Conservation (phyloP, 345 rosid genomes). For the Stellera chamaejasme region DNA sequence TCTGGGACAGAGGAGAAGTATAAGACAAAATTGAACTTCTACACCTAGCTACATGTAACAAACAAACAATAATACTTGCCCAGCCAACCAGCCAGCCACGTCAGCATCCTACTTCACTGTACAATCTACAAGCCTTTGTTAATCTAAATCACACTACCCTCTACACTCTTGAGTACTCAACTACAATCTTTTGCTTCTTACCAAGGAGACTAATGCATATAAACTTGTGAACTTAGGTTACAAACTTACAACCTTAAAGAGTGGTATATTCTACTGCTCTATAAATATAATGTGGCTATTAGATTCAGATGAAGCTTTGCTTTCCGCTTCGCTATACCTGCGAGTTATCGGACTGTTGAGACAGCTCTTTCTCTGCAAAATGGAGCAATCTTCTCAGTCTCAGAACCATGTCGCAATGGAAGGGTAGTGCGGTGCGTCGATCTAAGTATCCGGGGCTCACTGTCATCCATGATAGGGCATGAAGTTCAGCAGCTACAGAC, state of each 20-base stretch:
- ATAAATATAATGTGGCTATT: neutral
- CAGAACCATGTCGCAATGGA: slow-evolving; percentile 94
- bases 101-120: no score
- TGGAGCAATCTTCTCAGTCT: slow-evolving; percentile 92
- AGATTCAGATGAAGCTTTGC: neutral
- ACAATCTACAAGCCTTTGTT: no score
- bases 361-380: slow-evolving; percentile 86
- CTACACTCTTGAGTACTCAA: no score
- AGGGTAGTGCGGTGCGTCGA: slow-evolving; percentile 81
- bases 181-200: slow-evolving; percentile 19
- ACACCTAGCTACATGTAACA: no score
- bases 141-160: no score
- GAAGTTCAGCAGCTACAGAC: slow-evolving; percentile 86
- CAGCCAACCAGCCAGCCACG: no score
- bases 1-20: no score
- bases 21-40: no score
- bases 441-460: slow-evolving; percentile 85
- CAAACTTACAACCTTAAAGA: slow-evolving; percentile 11
- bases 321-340: slow-evolving; percentile 9
- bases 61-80: no score
- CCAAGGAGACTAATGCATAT: slow-evolving; percentile 4
- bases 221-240: slow-evolving; percentile 5
- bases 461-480: slow-evolving; percentile 97
- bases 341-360: slow-evolving; percentile 38
- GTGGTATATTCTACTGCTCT: slow-evolving; percentile 19